These are phyloP conservation scores for Nigrograna mackinnonii DNA, from an alignment of 2,329 filamentous ascomycete genomes.

Conservation along the genomic window DNA sequence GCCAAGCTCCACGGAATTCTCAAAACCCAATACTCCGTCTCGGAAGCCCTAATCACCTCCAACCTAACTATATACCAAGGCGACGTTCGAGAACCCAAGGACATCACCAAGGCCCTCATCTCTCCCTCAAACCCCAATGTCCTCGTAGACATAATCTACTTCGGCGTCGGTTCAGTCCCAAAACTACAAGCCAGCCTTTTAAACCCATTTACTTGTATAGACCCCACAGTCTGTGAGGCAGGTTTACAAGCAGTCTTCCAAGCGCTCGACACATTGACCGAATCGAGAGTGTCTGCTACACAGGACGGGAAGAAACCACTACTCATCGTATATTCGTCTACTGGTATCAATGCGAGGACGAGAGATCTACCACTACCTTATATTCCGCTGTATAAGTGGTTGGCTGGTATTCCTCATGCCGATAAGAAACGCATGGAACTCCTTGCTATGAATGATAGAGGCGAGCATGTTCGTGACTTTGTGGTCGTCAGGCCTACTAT, in stretches of 20 bases:
- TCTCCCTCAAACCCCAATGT: conserved; percentile 14
- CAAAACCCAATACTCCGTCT: conserved; percentile 40
- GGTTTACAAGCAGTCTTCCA: conserved; percentile 31
- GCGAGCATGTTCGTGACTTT: conserved; percentile 21
- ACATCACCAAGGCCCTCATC: conserved; percentile 45
- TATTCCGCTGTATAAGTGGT: conserved; percentile 38
- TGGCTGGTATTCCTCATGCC: conserved; percentile 39
- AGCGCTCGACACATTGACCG: conserved; percentile 26
- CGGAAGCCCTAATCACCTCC: conserved; percentile 32
- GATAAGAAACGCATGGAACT: conserved; percentile 45
- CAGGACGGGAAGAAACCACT: conserved; percentile 13
- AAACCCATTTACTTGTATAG: conserved; percentile 33
- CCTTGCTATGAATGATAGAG: conserved; percentile 24
- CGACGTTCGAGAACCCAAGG: conserved; percentile 46
- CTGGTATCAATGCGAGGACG: conserved; percentile 34
- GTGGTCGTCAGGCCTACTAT: conserved; percentile 43
- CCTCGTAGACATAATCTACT: conserved; percentile 49
- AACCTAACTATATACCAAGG: conserved; percentile 55
- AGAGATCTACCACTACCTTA: conserved; percentile 41
- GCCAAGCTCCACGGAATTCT: conserved; percentile 53
- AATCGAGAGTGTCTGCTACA: conserved; percentile 5
- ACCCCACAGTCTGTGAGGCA: conserved; percentile 39
- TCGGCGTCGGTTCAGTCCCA: conserved; percentile 49
- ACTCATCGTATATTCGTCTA: conserved; percentile 38
- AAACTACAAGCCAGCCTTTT: conserved; percentile 20